These are phyloP conservation scores for Maudiozyma barnettii DNA, from an alignment of 805 yeast species.

Conservation along the genomic window DNA sequence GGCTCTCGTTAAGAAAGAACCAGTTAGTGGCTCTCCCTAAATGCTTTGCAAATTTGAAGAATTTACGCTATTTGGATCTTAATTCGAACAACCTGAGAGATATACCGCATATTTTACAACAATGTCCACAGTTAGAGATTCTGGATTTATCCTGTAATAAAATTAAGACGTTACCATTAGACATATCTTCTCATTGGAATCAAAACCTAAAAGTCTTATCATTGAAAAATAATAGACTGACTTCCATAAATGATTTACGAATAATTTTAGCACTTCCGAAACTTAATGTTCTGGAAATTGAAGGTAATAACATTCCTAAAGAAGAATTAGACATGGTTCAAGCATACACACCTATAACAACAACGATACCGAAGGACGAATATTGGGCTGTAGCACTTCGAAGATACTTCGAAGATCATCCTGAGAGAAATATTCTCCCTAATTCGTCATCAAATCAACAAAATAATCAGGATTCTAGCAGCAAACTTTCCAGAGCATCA, in stretches of 20 bases:
- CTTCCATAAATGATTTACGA: constrained; percentile 37
- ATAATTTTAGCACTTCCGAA: constrained; percentile 43
- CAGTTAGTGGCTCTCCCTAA: constrained; percentile 39
- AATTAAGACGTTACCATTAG: constrained; percentile 40
- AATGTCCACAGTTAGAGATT: constrained; percentile 43
- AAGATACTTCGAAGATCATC: constrained; percentile 19
- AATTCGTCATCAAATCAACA: not conserved
- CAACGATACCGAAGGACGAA: constrained; percentile 34
- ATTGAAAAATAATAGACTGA: constrained; percentile 48
- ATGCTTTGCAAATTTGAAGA: constrained; percentile 35
- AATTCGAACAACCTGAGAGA: constrained; percentile 47
- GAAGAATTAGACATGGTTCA: constrained; percentile 39
- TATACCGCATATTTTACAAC: constrained; percentile 41
- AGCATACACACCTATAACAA: constrained; percentile 28
- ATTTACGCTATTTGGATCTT: constrained; percentile 53
- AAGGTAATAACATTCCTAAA: constrained; percentile 47
- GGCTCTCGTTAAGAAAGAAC: constrained; percentile 48
- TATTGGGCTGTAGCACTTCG: constrained; percentile 27
- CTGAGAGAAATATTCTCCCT: not conserved
- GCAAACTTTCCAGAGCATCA: constrained; percentile 45
- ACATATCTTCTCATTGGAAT: constrained; percentile 31
- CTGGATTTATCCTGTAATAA: constrained; percentile 55
- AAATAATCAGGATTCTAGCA: not conserved
- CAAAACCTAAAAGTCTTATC: constrained; percentile 47
- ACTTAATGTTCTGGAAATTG: constrained; percentile 50